Evolutionary conservation across 2,329 filamentous ascomycete species (phyloP).

Genomic region (Trichoderma citrinoviride): DNA sequence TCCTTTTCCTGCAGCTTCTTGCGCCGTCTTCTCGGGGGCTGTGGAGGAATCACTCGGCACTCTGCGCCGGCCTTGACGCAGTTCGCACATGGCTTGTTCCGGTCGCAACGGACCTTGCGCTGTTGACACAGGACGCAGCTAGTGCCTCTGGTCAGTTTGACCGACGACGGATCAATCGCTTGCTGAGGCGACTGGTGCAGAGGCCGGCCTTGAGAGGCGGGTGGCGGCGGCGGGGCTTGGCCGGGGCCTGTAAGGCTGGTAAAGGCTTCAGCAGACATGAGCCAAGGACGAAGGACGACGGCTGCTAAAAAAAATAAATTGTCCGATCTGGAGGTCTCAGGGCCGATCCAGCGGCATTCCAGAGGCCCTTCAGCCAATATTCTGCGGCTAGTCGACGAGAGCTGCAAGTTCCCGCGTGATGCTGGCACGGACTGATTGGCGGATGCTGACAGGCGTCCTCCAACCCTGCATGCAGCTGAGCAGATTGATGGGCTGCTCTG

Average conservation of each 20-base stretch:
- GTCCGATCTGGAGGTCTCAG: background rate
- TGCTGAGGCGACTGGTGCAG: slow-evolving; percentile 25
- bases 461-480: slow-evolving; percentile 14
- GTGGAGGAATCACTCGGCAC: slow-evolving; percentile 57
- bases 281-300: background rate
- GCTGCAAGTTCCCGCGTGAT: background rate
- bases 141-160: slow-evolving; percentile 58
- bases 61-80: slow-evolving; percentile 62
- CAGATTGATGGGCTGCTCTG: background rate
- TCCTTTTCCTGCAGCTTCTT: slow-evolving; percentile 69
- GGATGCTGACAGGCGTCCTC: background rate
- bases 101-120: slow-evolving; percentile 72
- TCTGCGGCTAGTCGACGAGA: background rate
- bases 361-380: background rate
- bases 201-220: slow-evolving; percentile 19
- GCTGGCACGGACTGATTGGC: slow-evolving; percentile 13
- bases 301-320: background rate
- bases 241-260: slow-evolving; percentile 1
- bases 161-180: slow-evolving; percentile 41
- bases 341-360: background rate
- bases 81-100: slow-evolving; percentile 67
- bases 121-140: slow-evolving; percentile 73
- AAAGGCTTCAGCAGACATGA: slow-evolving; percentile 15
- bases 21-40: slow-evolving; percentile 55
- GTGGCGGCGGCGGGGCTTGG: slow-evolving; percentile 25